phyloP scores from a whole-genome alignment of 2,329 filamentous ascomycete species.

The Penicillium capsulatum region DNA sequence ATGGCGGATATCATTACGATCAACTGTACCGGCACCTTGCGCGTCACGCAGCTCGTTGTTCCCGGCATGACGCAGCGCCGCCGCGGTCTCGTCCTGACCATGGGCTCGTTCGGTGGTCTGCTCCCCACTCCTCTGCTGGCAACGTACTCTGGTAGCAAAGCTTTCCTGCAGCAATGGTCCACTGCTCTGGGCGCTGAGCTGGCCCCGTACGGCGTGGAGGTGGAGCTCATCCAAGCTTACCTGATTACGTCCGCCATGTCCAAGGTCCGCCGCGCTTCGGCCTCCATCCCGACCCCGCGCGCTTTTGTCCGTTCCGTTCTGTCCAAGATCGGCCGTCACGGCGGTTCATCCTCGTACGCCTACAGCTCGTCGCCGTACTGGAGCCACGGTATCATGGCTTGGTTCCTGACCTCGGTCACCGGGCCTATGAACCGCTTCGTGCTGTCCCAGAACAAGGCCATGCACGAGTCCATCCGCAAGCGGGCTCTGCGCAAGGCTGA shows the following conservation, averaged over 20 bases:
- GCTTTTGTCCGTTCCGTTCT: conserved; percentile 76
- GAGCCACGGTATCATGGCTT: conserved; percentile 85
- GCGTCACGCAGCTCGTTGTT: conserved; percentile 77
- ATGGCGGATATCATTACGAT: conserved; percentile 88
- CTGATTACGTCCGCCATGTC: conserved; percentile 95
- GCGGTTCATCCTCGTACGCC: conserved; percentile 71
- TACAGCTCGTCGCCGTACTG: conserved; percentile 90
- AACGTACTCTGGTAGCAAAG: conserved; percentile 96
- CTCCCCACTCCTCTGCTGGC: conserved; percentile 87
- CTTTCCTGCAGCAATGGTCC: conserved; percentile 96
- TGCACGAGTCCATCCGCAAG: conserved; percentile 79
- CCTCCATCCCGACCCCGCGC: conserved; percentile 75
- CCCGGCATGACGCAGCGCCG: conserved; percentile 81
- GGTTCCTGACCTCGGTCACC: conserved; percentile 62
- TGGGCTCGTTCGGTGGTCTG: conserved; percentile 94
- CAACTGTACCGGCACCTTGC: conserved; percentile 88
- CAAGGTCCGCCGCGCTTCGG: conserved; percentile 77
- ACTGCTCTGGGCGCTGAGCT: conserved; percentile 80
- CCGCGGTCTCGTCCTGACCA: conserved; percentile 85
- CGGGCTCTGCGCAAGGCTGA: conserved; percentile 80
- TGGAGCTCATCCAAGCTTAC: conserved; percentile 89
- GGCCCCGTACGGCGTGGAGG: conserved; percentile 72
- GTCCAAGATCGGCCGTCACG: conserved; percentile 71
- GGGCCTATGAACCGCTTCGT: conserved; percentile 56
- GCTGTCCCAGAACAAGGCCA: conserved; percentile 59